phyloP scores from a whole-genome alignment of 148 eudicot species.

The Fagopyrum tataricum region DNA sequence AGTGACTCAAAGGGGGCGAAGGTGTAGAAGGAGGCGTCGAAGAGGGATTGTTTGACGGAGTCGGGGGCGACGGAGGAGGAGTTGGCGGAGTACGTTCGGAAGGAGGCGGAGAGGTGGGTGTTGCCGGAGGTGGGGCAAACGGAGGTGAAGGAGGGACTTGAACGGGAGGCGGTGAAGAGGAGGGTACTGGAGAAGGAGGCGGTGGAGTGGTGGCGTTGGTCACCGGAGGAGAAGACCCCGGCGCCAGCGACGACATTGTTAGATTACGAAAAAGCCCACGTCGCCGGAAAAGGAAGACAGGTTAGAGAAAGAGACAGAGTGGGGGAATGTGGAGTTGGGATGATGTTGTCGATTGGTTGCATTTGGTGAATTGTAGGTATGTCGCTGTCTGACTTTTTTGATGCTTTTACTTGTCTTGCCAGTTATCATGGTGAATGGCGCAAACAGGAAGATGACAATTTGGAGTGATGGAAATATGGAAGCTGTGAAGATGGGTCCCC shows the following conservation, averaged over 20 bases:
- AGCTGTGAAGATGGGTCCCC: neutral
- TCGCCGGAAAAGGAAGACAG: neutral
- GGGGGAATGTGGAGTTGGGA: neutral
- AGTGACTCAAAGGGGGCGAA: constrained; percentile 20
- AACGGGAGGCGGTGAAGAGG: constrained; percentile 26
- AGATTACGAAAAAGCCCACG: constrained; percentile 1
- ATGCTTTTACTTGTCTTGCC: neutral
- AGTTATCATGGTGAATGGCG: neutral
- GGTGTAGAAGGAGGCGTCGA: neutral
- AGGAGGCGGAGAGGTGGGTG: constrained; percentile 18
- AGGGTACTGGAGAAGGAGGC: constrained; percentile 18
- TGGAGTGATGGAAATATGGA: neutral
- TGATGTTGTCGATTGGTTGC: neutral
- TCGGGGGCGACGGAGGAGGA: constrained; percentile 3
- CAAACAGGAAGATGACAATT: neutral
- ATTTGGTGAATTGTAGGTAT: constrained; percentile 2
- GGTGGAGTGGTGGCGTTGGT: constrained; percentile 25
- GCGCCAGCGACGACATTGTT: constrained; percentile 12
- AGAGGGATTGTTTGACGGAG: neutral
- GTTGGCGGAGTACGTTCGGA: constrained; percentile 9
- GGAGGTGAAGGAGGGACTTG: constrained; percentile 26
- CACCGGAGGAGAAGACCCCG: constrained; percentile 21
- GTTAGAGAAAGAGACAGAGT: neutral
- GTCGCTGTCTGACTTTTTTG: neutral
- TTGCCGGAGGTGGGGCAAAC: neutral